Percentiles rank a stretch among this genome's conserved stretches.
Evolutionary conservation across 805 yeast genomes (phyloP).

Genomic region (Teunomyces aglyptinius): DNA sequence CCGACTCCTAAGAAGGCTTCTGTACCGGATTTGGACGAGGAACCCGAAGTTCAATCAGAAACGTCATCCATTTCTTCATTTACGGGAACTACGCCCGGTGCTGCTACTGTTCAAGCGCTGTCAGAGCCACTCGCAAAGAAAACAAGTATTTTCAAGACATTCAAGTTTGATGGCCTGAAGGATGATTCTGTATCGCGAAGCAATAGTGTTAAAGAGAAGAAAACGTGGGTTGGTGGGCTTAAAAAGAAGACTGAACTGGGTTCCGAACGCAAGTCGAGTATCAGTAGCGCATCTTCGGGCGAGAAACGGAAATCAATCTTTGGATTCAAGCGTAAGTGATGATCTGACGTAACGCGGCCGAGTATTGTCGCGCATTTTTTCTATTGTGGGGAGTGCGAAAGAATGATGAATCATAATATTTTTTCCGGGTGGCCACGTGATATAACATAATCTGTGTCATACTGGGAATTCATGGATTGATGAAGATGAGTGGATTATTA

Average conservation of each 20-base stretch:
- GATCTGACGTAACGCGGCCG: too few species aligned
- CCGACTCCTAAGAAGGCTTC: constrained; percentile 8
- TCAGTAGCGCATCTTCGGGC: constrained; percentile 4
- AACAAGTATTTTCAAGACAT: constrained; percentile 28
- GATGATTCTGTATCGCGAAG: constrained; percentile 14
- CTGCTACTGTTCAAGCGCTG: background rate
- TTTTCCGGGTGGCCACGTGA: background rate
- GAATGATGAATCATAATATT: too few species aligned
- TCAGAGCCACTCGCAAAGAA: constrained; percentile 8
- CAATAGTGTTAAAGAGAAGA: constrained; percentile 26
- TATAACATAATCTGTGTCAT: constrained; percentile 1
- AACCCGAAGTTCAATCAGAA: constrained; percentile 6
- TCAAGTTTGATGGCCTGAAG: constrained; percentile 22
- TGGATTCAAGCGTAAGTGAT: constrained; percentile 24
- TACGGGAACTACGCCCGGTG: constrained; percentile 1
- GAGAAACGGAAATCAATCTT: constrained; percentile 31
- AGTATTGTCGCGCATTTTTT: too few species aligned
- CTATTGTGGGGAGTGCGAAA: too few species aligned
- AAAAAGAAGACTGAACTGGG: constrained; percentile 27
- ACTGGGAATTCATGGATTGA: background rate
- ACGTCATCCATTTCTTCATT: constrained; percentile 10
- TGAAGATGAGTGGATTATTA: background rate
- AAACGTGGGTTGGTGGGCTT: constrained; percentile 41
- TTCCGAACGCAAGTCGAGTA: constrained; percentile 6
- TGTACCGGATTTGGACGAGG: constrained; percentile 6